A percentile compares a stretch with the other conserved stretches of the same genome.
Conservation (phyloP, 805 yeast species). For the Yarrowia hollandica region DNA sequence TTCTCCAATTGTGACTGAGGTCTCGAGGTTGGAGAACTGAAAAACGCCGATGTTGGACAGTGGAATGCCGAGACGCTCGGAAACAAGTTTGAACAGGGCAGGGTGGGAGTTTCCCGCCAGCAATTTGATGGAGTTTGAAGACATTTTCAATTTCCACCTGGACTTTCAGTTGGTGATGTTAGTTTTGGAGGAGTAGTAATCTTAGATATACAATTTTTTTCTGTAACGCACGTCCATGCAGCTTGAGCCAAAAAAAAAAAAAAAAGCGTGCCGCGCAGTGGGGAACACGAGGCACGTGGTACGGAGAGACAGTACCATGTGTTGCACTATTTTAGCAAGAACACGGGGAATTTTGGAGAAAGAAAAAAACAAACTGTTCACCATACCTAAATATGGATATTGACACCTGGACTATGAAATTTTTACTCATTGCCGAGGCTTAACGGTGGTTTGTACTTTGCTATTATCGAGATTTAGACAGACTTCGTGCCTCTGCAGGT, state of each 20-base stretch:
- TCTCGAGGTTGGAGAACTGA: conserved; percentile 84
- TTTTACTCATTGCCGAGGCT: no score
- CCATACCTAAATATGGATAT: no score
- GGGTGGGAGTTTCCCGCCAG: conserved; percentile 82
- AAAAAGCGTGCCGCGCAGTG: conserved; percentile 17
- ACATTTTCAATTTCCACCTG: background rate
- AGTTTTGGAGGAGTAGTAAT: background rate
- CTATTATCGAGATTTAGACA: background rate
- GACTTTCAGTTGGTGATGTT: background rate
- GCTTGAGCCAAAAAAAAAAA: conserved; percentile 10
- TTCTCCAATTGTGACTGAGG: conserved; percentile 84
- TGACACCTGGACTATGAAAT: no score
- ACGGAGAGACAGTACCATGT: background rate
- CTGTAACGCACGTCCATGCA: conserved; percentile 3
- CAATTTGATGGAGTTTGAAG: conserved; percentile 55
- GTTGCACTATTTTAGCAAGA: background rate
- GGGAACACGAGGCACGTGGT: conserved; percentile 19
- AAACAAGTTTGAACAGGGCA: conserved; percentile 70
- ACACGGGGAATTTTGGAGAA: background rate
- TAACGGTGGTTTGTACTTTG: no score
- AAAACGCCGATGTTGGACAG: conserved; percentile 77
- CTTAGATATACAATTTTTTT: background rate
- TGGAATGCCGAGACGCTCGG: conserved; percentile 62
- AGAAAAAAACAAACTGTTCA: no score
- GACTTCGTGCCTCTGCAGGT: background rate